Evolutionary conservation across 2,329 filamentous ascomycete genomes (phyloP), one percentile per base, ranked within the genome.

Genomic region (Penicillium hordei): DNA sequence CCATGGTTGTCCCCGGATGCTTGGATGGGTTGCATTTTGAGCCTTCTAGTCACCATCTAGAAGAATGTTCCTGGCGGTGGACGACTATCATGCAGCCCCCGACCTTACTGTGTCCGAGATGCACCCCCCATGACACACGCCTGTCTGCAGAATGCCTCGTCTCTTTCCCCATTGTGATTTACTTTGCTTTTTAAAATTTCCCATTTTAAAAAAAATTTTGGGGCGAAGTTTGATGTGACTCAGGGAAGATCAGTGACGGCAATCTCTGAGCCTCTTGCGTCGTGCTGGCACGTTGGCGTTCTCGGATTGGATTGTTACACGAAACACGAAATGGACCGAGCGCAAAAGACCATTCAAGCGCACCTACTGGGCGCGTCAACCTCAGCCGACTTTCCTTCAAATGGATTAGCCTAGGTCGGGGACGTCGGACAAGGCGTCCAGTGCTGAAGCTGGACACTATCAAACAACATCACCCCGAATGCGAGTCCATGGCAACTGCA

Each of bases 21-120:
- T 52, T 64, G 63, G 61, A 56, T 63, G 58, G 58, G 62, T 60
- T 61, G 57, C 50, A 59, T 55, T 57, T 53, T 27, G 55, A 68
- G 60, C 58, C 60, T 70, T 69, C 65, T 65, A 65, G 60, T 63
- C 61, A 68, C 64, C 60, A 62, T 70, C 67, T 71, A 66, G 68
- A 71, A 72, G 64, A 60, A 65, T 56, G 61, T 65, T 58, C 60
- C 64, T 64, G 59, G 65, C 65, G 65, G 65, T 67, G 63, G 61
- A 57, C 61, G 61, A 57, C 61, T 45, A 38, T 38, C 25, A 53
- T 58, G 60, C 60, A 55, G 53, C 52, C 55, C 56, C 58, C 33
- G 46, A n/a, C 43, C 45, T 50, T 52, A 48, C 34, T 46, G 48
- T 44, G 45, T 60, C 57, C 36, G 45, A 52, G 42, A 31, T 31